Evolutionary conservation across 257 asterid species (phyloP).

Genomic region (Jacaranda copaia): DNA sequence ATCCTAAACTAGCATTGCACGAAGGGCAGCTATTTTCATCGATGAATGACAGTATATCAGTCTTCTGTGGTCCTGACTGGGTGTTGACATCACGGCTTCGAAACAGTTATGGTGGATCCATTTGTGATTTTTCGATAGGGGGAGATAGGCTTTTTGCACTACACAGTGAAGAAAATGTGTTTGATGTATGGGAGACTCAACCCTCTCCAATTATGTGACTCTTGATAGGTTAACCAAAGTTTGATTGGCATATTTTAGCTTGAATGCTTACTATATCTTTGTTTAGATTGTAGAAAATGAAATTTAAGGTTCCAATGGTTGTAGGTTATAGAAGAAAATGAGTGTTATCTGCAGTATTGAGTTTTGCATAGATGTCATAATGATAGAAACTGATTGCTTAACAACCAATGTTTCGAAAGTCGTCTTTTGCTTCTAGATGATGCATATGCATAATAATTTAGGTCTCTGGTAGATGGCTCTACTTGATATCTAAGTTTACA

Average conservation of each 20-base stretch:
- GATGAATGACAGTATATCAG: slow-evolving; percentile 85
- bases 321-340: slow-evolving; percentile 33
- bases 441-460: slow-evolving; percentile 29
- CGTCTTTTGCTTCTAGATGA: slow-evolving; percentile 43
- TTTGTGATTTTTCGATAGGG: slow-evolving; percentile 88
- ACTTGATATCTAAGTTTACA: slow-evolving; percentile 27
- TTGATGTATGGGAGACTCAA: slow-evolving; percentile 85
- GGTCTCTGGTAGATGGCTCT: slow-evolving; percentile 29
- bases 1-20: slow-evolving; percentile 81
- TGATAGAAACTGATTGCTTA: slow-evolving; percentile 57
- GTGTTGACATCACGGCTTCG: slow-evolving; percentile 78
- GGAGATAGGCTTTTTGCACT: slow-evolving; percentile 87
- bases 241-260: background rate
- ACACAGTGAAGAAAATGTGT: slow-evolving; percentile 91
- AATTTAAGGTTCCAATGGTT: slow-evolving; percentile 22
- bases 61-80: slow-evolving; percentile 87
- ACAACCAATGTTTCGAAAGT: slow-evolving; percentile 38
- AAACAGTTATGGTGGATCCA: slow-evolving; percentile 85
- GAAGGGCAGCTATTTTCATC: slow-evolving; percentile 87
- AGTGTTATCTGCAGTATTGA: slow-evolving; percentile 31
- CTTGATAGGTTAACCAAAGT: slow-evolving; percentile 11
- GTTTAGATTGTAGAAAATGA: slow-evolving; percentile 38
- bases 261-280: slow-evolving; percentile 27
- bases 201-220: slow-evolving; percentile 70
- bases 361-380: slow-evolving; percentile 41